phyloP scores from a whole-genome alignment of 176 grass and related monocot genomes.

The Rhynchospora breviuscula region DNA sequence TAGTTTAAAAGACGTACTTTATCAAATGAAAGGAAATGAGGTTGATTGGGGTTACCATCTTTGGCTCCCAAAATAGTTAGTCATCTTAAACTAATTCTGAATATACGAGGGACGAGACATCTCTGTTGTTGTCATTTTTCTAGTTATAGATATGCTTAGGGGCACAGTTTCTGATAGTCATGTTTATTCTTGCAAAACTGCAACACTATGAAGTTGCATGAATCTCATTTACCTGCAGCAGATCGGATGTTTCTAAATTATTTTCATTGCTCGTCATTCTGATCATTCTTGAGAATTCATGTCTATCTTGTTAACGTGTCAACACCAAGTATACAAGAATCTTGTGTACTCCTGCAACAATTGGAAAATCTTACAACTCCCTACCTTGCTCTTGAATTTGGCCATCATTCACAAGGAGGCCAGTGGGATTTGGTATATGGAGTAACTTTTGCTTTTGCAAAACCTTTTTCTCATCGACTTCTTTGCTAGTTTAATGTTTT shows the following conservation, averaged over 20 bases:
- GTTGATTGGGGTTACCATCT: background rate
- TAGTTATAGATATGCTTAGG: background rate
- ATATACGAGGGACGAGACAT: background rate
- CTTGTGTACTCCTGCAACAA: background rate
- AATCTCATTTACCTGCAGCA: constrained; percentile 1
- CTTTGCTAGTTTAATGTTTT: constrained; percentile 6
- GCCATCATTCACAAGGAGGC: background rate
- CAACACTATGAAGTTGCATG: background rate
- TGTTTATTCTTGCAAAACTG: background rate
- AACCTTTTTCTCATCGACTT: background rate
- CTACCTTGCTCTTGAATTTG: background rate
- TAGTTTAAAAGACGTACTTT: background rate
- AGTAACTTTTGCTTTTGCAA: background rate
- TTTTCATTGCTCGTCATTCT: background rate
- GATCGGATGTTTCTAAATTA: background rate
- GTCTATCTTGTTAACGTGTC: background rate
- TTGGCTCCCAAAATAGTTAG: background rate
- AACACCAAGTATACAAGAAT: background rate
- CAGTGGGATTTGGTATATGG: background rate
- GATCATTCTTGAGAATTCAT: background rate
- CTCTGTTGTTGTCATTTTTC: background rate
- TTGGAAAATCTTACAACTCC: background rate
- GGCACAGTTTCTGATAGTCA: background rate
- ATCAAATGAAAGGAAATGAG: background rate
- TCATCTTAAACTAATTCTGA: background rate